Conservation (phyloP, 2,329 filamentous ascomycete species). For the Colletotrichum salicis region DNA sequence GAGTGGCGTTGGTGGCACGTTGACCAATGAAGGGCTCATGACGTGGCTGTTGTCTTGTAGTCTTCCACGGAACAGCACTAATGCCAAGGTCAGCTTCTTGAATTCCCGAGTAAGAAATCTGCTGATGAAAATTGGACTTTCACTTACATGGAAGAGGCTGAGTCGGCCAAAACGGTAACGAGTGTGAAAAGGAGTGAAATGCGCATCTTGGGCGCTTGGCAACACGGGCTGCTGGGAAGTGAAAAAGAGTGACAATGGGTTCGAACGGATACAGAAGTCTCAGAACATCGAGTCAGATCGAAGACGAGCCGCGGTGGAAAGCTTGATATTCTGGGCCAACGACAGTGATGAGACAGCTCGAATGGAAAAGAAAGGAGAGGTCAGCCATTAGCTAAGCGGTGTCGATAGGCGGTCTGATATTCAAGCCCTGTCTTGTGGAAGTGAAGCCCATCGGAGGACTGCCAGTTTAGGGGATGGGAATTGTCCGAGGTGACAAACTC, state of each 20-base stretch:
- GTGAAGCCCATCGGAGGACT: not conserved
- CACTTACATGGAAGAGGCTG: conserved; percentile 9
- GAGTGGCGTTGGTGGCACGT: not conserved
- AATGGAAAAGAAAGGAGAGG: not conserved
- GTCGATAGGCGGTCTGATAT: too few species aligned
- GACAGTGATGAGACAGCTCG: not conserved
- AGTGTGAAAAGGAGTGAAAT: conserved; percentile 4
- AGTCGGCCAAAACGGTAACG: conserved; percentile 12
- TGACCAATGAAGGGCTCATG: conserved; percentile 7
- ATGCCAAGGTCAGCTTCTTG: not conserved
- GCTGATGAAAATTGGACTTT: not conserved
- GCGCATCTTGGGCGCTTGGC: not conserved
- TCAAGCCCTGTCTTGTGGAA: not conserved
- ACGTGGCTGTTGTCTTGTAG: not conserved
- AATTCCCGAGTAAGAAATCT: not conserved
- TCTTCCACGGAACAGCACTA: conserved; percentile 5
- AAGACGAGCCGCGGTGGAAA: not conserved
- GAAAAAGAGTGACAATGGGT: conserved; percentile 19
- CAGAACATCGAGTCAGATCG: not conserved
- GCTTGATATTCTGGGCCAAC: not conserved
- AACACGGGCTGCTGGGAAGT: not conserved
- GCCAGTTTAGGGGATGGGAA: not conserved
- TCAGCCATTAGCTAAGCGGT: not conserved
- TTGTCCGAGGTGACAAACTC: not conserved
- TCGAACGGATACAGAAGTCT: not conserved